These are phyloP conservation scores for Solanum phureja DNA, from an alignment of 257 asterid species.

Conservation along the genomic window DNA sequence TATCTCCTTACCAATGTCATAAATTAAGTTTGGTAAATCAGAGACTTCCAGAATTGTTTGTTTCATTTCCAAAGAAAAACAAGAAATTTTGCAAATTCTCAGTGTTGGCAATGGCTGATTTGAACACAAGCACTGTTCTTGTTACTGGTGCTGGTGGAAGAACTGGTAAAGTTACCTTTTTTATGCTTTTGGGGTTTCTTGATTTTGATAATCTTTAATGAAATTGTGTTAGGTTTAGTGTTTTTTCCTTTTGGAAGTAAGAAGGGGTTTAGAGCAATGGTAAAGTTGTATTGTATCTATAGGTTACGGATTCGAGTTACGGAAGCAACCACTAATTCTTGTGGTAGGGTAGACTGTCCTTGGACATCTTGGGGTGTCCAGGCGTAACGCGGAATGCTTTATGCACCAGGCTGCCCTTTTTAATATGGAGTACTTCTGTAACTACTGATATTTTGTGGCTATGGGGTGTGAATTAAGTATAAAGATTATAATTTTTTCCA, in stretches of 20 bases:
- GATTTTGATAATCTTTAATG: neutral
- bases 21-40: conserved; percentile 5
- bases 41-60: conserved; percentile 7
- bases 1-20: conserved; percentile 20
- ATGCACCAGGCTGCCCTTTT: no score
- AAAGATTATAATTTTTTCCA: neutral
- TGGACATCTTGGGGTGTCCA: no score
- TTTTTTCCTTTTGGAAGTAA: neutral
- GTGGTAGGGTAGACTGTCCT: no score
- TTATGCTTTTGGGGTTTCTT: neutral
- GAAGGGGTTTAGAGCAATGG: neutral
- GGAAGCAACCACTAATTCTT: no score
- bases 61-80: neutral
- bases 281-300: neutral
- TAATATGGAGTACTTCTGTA: neutral
- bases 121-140: conserved; percentile 53
- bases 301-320: neutral
- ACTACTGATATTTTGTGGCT: neutral
- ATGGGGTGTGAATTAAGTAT: neutral
- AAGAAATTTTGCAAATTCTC: conserved; percentile 15
- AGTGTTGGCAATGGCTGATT: conserved; percentile 52
- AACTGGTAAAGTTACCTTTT: conserved; percentile 43
- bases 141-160: conserved; percentile 95
- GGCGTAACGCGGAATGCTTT: no score
- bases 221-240: neutral